Evolutionary conservation across 768 basidiomycete species (phyloP), one percentile per base, ranked within the genome.

Genomic region (Boletus coccyginus): DNA sequence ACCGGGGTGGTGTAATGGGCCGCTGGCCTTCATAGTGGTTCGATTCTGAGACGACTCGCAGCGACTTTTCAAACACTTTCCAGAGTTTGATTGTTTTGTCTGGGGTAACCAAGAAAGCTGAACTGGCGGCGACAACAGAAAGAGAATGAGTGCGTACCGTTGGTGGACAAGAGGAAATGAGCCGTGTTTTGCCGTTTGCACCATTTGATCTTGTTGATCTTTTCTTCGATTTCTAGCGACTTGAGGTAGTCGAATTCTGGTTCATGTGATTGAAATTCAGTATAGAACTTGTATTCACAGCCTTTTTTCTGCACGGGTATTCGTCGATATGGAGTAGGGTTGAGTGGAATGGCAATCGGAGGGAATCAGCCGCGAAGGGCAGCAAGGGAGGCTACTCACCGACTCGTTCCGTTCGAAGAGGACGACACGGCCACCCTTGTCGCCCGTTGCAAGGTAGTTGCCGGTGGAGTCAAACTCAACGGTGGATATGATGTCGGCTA

Each of bases 201-300:
- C 97, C 97, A 99, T 73, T 94, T 93, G 84, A 99, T 99, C 85
- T 97, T 92, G 81, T 99, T 99, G 81, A 99, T 99, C 88, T 99
- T 99, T 83, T 99, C 97, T 77, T 99, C 97, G 75, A 99, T 99
- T 82, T 99, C 97, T 64, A 99, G 81, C 24, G 94, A 97, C 81
- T 99, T 99, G 70, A 99, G 87, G 74, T 99, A 99, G 78, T 99
- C 97, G 74, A 99, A 99, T 74, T 99, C 97, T 53, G 97, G 97
- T 73, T 99, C 97, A 73, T 99, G 97, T 45, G 93, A 95, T 81
- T 99, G 97, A 72, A 98, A 97, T 76, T 99, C 97, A 50, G 97
- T 99, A 74, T 98, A 98, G 76, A 99, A 99, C 75, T 98, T 98
- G 86, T 99, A 99, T 78, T 99, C 97, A 79, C 97, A 99, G 62